Evolutionary conservation across 306 rosid species (phyloP), one percentile per base, ranked within the genome.

Genomic region (Oemleria cerasiformis): DNA sequence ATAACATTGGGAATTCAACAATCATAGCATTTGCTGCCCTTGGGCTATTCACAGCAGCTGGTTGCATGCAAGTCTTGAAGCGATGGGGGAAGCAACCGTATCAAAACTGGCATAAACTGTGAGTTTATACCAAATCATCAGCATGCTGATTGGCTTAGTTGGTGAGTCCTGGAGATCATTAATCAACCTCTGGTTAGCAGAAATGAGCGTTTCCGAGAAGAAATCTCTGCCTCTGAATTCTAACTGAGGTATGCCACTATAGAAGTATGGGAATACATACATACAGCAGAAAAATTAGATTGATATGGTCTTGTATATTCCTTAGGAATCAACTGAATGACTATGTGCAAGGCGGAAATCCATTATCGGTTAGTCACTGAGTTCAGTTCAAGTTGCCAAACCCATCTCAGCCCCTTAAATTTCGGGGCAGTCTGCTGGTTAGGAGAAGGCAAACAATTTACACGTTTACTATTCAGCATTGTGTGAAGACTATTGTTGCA

Each of bases 61-160:
- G 85, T 68, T 77, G 92, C 79, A 84, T 93, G 92, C 87, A 87
- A 77, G 76, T 84, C 68, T 83, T 91, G 87, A 93, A 88, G 81
- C 87, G 89, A 48, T 83, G 79, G 68, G 98, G 97, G 64, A 93
- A 93, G 85, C 97, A 93, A 73, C 97, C 96, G 0, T 91, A 91
- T 83, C 89, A 88, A 65, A 88, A 80, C 70, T 84, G 94, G 93
- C 87, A 77, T 75, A 87, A 90, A 67, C 78, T 81, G 65, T 91
- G 81, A 93, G 63, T 66, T 68, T 67, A 23, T 54, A 11, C 44
- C 11, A 5, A 51, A 43, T 43, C 44, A 57, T 25, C 45, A 71
- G 30, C 25, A 5, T 13, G 66, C 16, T 0, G 43, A 9, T 43
- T 45, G 45, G 19, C 75, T 0, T 56, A 17, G 75, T 58, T 66